Conservation (phyloP, 805 yeast species). For the Clavispora santaluciae region DNA sequence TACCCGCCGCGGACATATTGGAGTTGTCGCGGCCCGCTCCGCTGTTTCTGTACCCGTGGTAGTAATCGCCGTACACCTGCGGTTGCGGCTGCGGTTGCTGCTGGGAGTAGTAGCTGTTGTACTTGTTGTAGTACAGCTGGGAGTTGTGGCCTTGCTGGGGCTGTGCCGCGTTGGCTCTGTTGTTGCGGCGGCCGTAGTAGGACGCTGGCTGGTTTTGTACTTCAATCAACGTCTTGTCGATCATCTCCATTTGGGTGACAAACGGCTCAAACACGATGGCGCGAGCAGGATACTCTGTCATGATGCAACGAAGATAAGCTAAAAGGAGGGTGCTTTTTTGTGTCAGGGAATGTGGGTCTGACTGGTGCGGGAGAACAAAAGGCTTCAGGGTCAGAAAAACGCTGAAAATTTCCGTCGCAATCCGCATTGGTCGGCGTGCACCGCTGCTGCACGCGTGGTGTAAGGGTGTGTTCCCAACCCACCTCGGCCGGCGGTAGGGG, state of each 20-base stretch:
- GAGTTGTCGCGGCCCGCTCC: background rate
- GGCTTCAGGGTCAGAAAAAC: background rate
- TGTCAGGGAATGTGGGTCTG: background rate
- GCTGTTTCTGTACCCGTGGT: background rate
- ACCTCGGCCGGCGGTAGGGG: background rate
- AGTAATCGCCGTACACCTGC: conserved; percentile 1
- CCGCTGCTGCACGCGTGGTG: background rate
- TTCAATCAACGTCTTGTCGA: conserved; percentile 30
- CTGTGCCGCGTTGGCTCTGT: background rate
- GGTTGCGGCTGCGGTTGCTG: conserved; percentile 4
- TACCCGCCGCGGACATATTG: background rate
- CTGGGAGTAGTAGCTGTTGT: conserved; percentile 5
- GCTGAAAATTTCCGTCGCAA: conserved; percentile 1
- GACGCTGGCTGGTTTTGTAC: conserved; percentile 28
- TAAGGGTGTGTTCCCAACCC: conserved; percentile 1
- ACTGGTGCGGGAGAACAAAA: background rate
- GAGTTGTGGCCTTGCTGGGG: background rate
- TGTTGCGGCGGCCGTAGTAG: conserved; percentile 16
- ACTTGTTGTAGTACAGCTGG: conserved; percentile 6
- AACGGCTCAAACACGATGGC: conserved; percentile 27
- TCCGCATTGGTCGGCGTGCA: background rate
- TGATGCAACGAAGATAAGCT: background rate
- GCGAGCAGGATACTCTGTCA: conserved; percentile 19
- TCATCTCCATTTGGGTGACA: conserved; percentile 28
- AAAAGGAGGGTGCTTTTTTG: background rate